A percentile compares a stretch with the other conserved stretches of the same genome.
Evolutionary conservation across 176 grass and related monocot genomes (phyloP).

Genomic region (Aegilops tauschii): DNA sequence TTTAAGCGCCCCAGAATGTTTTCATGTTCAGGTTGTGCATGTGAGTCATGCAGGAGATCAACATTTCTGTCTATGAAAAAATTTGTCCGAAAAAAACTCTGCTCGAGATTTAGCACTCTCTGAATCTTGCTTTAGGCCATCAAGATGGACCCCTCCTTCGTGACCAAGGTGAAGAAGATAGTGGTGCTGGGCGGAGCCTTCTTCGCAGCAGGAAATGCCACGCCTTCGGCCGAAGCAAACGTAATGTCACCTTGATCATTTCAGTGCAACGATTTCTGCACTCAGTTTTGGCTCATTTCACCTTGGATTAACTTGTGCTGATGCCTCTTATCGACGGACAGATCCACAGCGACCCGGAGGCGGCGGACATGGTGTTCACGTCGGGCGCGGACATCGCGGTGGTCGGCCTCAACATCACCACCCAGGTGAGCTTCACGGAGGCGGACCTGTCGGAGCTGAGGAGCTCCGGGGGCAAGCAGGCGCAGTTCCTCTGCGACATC

Average conservation of each 20-base stretch:
- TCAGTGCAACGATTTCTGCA: neutral
- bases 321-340: neutral
- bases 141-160: slow-evolving; percentile 68
- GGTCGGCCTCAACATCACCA: slow-evolving; percentile 87
- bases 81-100: too few species aligned
- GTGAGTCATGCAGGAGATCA: neutral
- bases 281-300: neutral
- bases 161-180: slow-evolving; percentile 76
- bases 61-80: neutral
- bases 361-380: slow-evolving; percentile 88
- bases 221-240: slow-evolving; percentile 92
- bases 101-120: neutral
- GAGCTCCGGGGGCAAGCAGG: slow-evolving; percentile 55
- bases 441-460: slow-evolving; percentile 60
- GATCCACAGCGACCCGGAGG: slow-evolving; percentile 84
- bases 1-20: neutral
- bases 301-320: neutral
- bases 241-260: slow-evolving; percentile 24
- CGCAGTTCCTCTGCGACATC: slow-evolving; percentile 56
- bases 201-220: slow-evolving; percentile 58
- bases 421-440: slow-evolving; percentile 63
- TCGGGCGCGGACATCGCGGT: slow-evolving; percentile 75
- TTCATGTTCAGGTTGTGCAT: neutral
- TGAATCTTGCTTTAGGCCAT: slow-evolving; percentile 45
- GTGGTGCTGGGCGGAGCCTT: slow-evolving; percentile 53